Evolutionary conservation across 2,329 filamentous ascomycete species (phyloP).

Genomic region (Coniochaeta sp.): DNA sequence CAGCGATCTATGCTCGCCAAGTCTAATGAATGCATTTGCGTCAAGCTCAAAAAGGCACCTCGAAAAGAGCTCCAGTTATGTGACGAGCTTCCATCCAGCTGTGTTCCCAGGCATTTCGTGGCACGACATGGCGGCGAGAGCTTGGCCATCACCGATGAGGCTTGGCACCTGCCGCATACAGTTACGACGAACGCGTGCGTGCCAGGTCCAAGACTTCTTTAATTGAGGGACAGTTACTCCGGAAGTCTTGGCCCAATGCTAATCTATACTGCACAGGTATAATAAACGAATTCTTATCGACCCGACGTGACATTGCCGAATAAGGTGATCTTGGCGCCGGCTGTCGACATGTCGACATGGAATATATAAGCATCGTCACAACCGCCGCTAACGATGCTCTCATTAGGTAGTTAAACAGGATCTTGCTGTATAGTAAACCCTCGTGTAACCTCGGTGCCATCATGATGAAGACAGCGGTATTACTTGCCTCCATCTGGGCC

Average conservation of each 20-base stretch:
- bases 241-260: background rate
- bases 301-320: background rate
- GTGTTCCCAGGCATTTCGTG: background rate
- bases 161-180: constrained; percentile 1
- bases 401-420: background rate
- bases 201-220: background rate
- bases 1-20: background rate
- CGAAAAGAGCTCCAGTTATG: background rate
- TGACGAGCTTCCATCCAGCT: background rate
- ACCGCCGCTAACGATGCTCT: background rate
- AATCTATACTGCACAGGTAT: background rate
- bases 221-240: background rate
- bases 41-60: background rate
- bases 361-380: background rate
- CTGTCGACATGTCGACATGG: background rate
- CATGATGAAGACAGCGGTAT: background rate
- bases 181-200: background rate
- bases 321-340: background rate
- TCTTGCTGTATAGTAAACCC: background rate
- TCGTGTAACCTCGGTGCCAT: background rate
- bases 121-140: background rate
- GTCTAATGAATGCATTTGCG: background rate
- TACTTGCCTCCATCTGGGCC: background rate
- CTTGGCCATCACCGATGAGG: background rate
- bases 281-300: background rate